Base-by-base conservation (phyloP, 257 asterid species). In the Echium plantagineum region DNA sequence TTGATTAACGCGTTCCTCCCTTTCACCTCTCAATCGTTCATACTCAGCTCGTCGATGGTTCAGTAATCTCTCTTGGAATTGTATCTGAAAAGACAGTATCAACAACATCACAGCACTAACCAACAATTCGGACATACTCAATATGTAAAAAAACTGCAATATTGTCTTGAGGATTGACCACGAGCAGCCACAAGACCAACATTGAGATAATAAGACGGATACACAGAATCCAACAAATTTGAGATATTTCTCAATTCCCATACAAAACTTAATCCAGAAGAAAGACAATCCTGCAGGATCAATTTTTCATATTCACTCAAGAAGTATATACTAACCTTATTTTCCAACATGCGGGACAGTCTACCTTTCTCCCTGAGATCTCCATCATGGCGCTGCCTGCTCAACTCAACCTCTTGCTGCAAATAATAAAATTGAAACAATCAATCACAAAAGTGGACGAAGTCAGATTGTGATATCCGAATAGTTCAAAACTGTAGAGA, bases 21-120 rank as follows among this genome's bases (percentile, higher is more conserved):
- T 66, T 65, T 72, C 72, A 49, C 52, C 55, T 52, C 30, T 19
- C 19, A 72, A 57, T 60, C 70, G 62, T 48, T 63, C 62, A 58
- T 57, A 67, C 52, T 72, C 76, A 15, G 52, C 12, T 57, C 42
- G 68, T 5, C 75, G 67, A 57, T 48, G 61, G 31, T 57, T 57
- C 63, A 61, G 20, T 10, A 66, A 60, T 26, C 64, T 49, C 38
- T 71, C 71, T 32, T 65, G 60, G 38, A 64, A 60, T 26, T 13
- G 54, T 32, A 21, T 55, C 75, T 66, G 64, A 15, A 53, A 28
- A 48, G 64, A 61, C 60, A 61, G 49, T 42, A 42, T 13, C 1
- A 17, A 42, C 49, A 42, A 42, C 49, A 42, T 42, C 13, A 42
- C 12, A 42, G 49, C 49, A 42, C 49, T 9, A 10, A 42, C 49